phyloP scores from a whole-genome alignment of 2,329 filamentous ascomycete species.

The Alternaria novae-zelandiae region DNA sequence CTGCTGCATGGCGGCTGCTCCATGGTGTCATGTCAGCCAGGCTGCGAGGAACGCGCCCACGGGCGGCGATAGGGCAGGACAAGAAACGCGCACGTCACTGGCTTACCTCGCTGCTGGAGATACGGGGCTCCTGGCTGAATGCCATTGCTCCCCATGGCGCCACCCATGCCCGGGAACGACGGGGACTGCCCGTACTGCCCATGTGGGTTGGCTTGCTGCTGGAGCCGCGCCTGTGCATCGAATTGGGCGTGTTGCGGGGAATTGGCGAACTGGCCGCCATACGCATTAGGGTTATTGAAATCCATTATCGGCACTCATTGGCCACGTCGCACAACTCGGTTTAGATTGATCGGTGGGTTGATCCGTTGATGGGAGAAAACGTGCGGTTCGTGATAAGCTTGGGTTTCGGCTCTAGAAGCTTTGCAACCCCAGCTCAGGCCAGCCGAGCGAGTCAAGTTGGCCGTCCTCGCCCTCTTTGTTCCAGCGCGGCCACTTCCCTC shows the following conservation, averaged over 20 bases:
- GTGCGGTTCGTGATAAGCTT: conserved; percentile 44
- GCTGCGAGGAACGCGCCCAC: conserved; percentile 16
- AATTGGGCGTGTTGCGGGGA: conserved; percentile 43
- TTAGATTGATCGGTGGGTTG: conserved; percentile 46
- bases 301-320: conserved; percentile 49
- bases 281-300: conserved; percentile 48
- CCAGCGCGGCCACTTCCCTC: background rate
- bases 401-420: conserved; percentile 11
- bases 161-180: conserved; percentile 30
- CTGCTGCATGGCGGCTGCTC: conserved; percentile 35
- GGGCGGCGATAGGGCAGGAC: conserved; percentile 21
- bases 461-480: background rate
- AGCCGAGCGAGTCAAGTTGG: conserved; percentile 17
- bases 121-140: conserved; percentile 45
- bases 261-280: conserved; percentile 41
- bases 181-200: conserved; percentile 43
- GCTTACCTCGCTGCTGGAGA: conserved; percentile 49
- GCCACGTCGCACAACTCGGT: conserved; percentile 46
- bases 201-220: conserved; percentile 39
- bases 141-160: conserved; percentile 18
- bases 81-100: conserved; percentile 20
- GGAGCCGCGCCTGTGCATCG: conserved; percentile 44
- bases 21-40: conserved; percentile 21
- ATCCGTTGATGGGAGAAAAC: conserved; percentile 31
- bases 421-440: conserved; percentile 5